These are phyloP conservation scores for Rhodomyrtus psidioides DNA, from an alignment of 441 rosid genomes.

Conservation along the genomic window DNA sequence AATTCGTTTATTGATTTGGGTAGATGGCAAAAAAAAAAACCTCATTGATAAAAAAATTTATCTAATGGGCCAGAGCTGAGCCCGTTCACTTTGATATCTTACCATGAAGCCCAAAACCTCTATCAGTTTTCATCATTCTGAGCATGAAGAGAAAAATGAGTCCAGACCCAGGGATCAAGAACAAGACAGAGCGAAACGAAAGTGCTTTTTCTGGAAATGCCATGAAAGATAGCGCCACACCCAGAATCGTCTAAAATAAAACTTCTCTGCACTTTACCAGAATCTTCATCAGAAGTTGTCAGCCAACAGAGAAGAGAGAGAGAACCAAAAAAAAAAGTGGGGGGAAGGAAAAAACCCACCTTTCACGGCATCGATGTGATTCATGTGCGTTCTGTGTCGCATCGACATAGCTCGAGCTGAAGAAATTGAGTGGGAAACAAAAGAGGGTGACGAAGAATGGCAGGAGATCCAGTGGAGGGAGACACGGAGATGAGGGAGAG, in stretches of 20 bases:
- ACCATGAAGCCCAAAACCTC: background rate
- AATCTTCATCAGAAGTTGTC: background rate
- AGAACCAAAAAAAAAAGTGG: background rate
- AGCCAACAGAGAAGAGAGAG: background rate
- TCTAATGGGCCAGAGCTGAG: background rate
- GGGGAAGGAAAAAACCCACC: background rate
- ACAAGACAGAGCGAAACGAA: background rate
- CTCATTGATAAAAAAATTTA: background rate
- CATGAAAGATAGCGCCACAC: background rate
- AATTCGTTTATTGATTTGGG: background rate
- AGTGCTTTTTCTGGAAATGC: background rate
- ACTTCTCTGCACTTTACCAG: background rate
- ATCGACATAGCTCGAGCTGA: background rate
- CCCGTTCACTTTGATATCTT: background rate
- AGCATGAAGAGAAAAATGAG: background rate
- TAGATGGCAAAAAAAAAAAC: rapidly evolving
- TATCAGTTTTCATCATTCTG: background rate
- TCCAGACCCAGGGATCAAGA: background rate
- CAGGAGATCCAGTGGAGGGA: background rate
- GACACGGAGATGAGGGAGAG: constrained; percentile 49
- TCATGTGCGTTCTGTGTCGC: background rate
- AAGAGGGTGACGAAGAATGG: background rate
- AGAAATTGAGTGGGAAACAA: background rate
- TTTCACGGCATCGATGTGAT: background rate
- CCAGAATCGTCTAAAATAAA: background rate